Evolutionary conservation across 2,329 filamentous ascomycete species (phyloP), one percentile per base, ranked within the genome.

Genomic region (Fusarium agapanthi): DNA sequence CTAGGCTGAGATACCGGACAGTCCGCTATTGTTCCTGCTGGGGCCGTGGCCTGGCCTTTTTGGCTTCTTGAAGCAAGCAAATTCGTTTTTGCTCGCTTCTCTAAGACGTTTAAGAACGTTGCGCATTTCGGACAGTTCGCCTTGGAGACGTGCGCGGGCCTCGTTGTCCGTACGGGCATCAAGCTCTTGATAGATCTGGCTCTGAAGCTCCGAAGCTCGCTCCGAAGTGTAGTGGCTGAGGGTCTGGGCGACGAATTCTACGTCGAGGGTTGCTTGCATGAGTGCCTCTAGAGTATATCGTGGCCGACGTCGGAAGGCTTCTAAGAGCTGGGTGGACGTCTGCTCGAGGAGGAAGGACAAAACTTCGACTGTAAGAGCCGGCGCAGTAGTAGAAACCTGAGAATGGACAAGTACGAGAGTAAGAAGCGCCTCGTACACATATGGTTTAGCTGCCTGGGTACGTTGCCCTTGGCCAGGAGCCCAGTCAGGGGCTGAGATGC

Each of bases 191-290:
- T 98, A 99, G 53, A 99, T 95, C 80, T 95, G 90, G 75, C 92
- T 92, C 84, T 98, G 96, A 20, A 93, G 87, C 79, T 95, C 90
- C 13, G 90, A 91, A 7, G 95, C 94, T 56, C 90, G 88, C 64
- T 97, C 93, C 0, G 94, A 96, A 0, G 94, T 96, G 81, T 97
- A 99, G 75, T 95, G 92, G 68, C 90, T 93, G 38, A 99, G 88
- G 10, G 95, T 98, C 84, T 99, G 96, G 2, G 95, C 94, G 64
- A 98, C 91, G 79, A 99, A 98, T 82, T 99, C 96, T 4, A 98
- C 95, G 79, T 99, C 96, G 3, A 99, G 89, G 0, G 96, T 99
- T 4, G 97, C 97, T 83, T 99, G 97, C 91, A 98, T 97, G 56
- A 99, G 88, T 12, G 93, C 92, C 10, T 92, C 87, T 1, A 99